A percentile compares a stretch with the other conserved stretches of the same genome.
Conservation (phyloP, 345 rosid species). For the Mercurialis annua region DNA sequence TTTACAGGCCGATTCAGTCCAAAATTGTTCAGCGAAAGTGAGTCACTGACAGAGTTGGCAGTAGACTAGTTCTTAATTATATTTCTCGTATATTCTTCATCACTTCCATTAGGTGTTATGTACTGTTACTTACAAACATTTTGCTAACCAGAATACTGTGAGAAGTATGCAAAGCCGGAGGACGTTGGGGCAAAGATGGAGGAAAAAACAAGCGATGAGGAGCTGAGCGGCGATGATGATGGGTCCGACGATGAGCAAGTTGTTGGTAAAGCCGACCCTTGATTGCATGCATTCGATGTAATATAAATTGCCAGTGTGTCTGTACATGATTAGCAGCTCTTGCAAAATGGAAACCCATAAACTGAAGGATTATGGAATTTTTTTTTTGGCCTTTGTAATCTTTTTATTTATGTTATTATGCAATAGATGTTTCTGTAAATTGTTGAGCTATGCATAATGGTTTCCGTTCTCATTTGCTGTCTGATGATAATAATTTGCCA, state of each 20-base stretch:
- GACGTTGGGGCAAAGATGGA: slow-evolving; percentile 49
- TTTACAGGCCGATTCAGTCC: too few species aligned
- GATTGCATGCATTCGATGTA: slow-evolving; percentile 15
- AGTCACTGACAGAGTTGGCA: too few species aligned
- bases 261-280: slow-evolving; percentile 85
- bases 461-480: slow-evolving; percentile 29
- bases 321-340: slow-evolving; percentile 47
- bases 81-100: too few species aligned
- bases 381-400: slow-evolving; percentile 24
- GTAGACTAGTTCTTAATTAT: too few species aligned
- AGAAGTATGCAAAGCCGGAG: slow-evolving; percentile 86
- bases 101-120: too few species aligned
- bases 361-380: slow-evolving; percentile 32
- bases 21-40: too few species aligned
- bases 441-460: slow-evolving; percentile 23
- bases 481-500: too few species aligned
- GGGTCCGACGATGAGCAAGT: slow-evolving; percentile 64
- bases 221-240: slow-evolving; percentile 77
- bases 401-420: slow-evolving; percentile 33
- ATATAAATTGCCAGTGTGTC: slow-evolving; percentile 25
- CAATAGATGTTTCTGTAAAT: slow-evolving; percentile 43
- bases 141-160: slow-evolving; percentile 56
- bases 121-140: background rate
- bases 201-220: slow-evolving; percentile 82
- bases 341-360: slow-evolving; percentile 28